Evolutionary conservation across 345 rosid genomes (phyloP).

Genomic region (Eucalyptus cladocalyx): DNA sequence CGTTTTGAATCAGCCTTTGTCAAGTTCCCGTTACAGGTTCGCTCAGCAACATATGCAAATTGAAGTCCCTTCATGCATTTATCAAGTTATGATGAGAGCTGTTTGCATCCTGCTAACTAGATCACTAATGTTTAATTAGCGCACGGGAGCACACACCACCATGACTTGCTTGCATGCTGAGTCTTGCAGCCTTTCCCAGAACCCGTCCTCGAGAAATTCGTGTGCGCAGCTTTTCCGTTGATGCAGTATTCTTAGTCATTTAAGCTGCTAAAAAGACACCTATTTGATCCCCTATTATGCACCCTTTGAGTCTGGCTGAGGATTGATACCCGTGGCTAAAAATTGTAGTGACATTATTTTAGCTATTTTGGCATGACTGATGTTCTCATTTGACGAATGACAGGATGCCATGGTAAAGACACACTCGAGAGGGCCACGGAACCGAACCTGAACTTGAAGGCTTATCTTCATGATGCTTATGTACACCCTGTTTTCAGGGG

Average conservation of each 20-base stretch:
- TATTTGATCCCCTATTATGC: not conserved
- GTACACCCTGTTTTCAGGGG: conserved; percentile 83
- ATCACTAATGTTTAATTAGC: not conserved
- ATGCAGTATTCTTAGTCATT: not conserved
- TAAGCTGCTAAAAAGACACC: not conserved
- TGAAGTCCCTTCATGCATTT: not conserved
- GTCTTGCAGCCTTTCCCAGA: not conserved
- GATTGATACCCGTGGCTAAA: not conserved
- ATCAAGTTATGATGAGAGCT: not conserved
- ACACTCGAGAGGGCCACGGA: conserved; percentile 83
- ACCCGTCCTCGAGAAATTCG: not conserved
- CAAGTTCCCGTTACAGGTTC: conserved; percentile 72
- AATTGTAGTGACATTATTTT: not conserved
- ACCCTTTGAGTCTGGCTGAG: not conserved
- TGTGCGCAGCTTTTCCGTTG: not conserved
- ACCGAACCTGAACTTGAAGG: conserved; percentile 59
- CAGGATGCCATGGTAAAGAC: conserved; percentile 97
- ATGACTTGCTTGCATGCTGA: not conserved
- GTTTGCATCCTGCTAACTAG: not conserved
- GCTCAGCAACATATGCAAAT: not conserved
- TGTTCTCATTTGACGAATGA: not conserved
- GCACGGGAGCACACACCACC: not conserved
- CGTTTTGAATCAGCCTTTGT: conserved; percentile 86
- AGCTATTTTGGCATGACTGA: not conserved
- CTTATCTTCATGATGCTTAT: conserved; percentile 73